Conservation (phyloP, 306 rosid genomes). For the Rubus idaeus region DNA sequence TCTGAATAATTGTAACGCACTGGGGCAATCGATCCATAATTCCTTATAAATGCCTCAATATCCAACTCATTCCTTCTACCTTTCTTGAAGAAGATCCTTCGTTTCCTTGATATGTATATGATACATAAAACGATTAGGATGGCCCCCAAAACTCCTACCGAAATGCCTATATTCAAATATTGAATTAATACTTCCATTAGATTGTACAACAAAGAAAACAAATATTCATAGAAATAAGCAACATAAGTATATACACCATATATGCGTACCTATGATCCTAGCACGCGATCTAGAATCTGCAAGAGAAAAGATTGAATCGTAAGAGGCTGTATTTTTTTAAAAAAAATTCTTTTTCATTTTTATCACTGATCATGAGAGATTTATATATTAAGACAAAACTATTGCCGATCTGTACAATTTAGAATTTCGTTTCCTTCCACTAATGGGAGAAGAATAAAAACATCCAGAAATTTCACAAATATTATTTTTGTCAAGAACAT, state of each 20-base stretch:
- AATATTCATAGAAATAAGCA: not conserved
- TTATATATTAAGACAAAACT: no score
- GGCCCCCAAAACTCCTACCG: not conserved
- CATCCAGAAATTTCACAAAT: no score
- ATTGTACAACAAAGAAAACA: not conserved
- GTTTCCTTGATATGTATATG: not conserved
- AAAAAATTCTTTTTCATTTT: no score
- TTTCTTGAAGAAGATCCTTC: not conserved
- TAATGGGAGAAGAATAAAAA: no score
- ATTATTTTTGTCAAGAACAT: no score
- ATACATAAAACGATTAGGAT: not conserved
- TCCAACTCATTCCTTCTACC: not conserved
- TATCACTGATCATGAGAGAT: no score
- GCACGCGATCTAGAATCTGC: not conserved
- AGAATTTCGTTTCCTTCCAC: no score
- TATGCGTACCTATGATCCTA: not conserved
- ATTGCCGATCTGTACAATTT: no score
- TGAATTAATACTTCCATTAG: not conserved
- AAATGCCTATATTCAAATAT: not conserved
- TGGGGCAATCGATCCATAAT: constrained; percentile 9
- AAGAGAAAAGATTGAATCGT: not conserved
- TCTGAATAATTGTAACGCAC: constrained; percentile 22
- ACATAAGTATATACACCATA: not conserved
- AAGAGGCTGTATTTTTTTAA: no score
- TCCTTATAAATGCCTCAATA: constrained; percentile 12